Percentiles rank a stretch among this genome's conserved stretches.
These are phyloP conservation scores for Gaultheria prostrata DNA, from an alignment of 148 eudicot species.

Conservation along the genomic window DNA sequence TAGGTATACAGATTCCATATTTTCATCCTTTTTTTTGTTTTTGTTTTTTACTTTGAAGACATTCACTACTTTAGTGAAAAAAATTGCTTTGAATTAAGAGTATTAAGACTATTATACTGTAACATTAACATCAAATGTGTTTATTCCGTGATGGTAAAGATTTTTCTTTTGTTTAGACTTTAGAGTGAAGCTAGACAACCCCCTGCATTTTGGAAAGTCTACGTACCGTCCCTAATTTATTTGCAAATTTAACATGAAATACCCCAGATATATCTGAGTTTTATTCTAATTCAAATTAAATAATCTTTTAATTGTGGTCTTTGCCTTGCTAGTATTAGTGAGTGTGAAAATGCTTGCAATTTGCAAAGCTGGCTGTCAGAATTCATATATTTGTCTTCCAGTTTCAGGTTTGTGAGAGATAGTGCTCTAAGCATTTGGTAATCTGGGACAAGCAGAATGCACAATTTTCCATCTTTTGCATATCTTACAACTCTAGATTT, in stretches of 20 bases:
- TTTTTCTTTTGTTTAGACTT: background rate
- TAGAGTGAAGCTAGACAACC: background rate
- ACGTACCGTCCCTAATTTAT: background rate
- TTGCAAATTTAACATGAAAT: background rate
- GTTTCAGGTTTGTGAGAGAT: background rate
- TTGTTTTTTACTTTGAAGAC: no score
- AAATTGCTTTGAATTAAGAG: no score
- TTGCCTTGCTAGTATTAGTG: background rate
- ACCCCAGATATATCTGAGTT: background rate
- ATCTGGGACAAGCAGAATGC: background rate
- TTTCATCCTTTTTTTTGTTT: no score
- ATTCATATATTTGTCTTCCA: background rate
- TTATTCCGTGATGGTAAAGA: background rate
- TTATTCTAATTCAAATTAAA: background rate
- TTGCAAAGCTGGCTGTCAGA: background rate
- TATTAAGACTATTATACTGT: background rate
- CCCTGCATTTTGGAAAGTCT: background rate
- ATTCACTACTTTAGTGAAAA: no score
- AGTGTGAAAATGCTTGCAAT: background rate
- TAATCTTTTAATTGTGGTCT: background rate
- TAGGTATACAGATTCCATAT: no score
- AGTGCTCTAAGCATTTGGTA: background rate
- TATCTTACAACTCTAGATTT: background rate
- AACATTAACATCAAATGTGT: background rate
- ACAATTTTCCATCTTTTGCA: background rate